Percentiles rank a stretch among this genome's conserved stretches.
phyloP scores from a whole-genome alignment of 345 rosid genomes.

The Fremontodendron californicum region DNA sequence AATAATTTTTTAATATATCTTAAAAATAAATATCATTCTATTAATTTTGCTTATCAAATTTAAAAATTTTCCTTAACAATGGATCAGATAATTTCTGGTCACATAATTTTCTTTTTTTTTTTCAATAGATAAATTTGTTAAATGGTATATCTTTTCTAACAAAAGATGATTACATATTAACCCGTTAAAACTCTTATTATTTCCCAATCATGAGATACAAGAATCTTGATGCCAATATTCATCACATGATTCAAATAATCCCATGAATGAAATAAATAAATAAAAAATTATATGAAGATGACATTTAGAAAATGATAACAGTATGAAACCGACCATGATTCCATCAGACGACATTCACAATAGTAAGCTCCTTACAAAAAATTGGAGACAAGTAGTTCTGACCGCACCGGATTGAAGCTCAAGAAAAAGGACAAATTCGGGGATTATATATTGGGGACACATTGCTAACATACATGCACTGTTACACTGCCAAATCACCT shows the following conservation, averaged over 20 bases:
- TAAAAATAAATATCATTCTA: too few relatives aligned
- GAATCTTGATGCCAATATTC: neutral
- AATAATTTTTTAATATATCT: too few relatives aligned
- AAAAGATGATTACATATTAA: too few relatives aligned
- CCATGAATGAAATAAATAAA: neutral
- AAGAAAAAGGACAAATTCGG: neutral
- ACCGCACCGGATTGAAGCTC: neutral
- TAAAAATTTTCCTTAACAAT: too few relatives aligned
- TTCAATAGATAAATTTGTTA: too few relatives aligned
- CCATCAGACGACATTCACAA: neutral
- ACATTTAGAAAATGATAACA: neutral
- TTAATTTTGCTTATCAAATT: too few relatives aligned
- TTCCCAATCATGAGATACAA: neutral
- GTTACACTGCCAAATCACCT: neutral
- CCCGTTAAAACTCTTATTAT: too few relatives aligned
- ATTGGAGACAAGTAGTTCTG: neutral
- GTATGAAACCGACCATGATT: neutral
- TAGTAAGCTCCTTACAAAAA: neutral
- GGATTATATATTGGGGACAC: too few relatives aligned
- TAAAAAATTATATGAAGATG: too few relatives aligned
- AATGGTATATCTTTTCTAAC: too few relatives aligned
- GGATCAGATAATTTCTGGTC: too few relatives aligned
- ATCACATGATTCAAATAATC: neutral
- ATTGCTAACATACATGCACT: neutral
- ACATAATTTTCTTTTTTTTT: too few relatives aligned